Percentiles rank a stretch among this genome's conserved stretches.
These are phyloP conservation scores for Claviceps quebecensis DNA, from an alignment of 2,329 filamentous ascomycete genomes.

Conservation along the genomic window DNA sequence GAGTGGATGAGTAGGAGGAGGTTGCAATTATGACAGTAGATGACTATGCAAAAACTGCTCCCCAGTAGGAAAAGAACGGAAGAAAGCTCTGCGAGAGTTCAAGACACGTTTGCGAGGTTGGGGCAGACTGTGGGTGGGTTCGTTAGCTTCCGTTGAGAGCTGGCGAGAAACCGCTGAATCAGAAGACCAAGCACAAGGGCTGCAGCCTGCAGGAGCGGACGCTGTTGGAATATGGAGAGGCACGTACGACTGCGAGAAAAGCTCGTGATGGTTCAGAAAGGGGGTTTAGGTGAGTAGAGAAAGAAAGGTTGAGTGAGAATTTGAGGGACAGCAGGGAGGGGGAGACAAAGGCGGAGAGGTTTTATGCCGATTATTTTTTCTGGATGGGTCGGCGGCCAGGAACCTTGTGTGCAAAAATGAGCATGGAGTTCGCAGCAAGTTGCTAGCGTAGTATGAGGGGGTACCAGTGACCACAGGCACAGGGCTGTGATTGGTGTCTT, in stretches of 20 bases:
- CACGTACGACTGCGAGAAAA: constrained; percentile 1
- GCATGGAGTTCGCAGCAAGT: too few relatives aligned
- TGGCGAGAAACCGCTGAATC: too few relatives aligned
- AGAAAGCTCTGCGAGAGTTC: background rate
- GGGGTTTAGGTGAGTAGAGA: background rate
- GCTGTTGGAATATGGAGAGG: background rate
- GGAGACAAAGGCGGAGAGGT: constrained; percentile 6
- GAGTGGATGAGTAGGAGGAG: background rate
- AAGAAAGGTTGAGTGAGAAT: background rate
- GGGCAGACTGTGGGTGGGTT: background rate
- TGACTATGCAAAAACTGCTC: background rate
- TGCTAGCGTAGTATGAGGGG: background rate
- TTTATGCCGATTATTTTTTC: constrained; percentile 5
- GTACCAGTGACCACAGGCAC: background rate
- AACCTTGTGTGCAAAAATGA: background rate
- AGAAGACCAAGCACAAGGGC: background rate
- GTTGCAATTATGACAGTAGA: background rate
- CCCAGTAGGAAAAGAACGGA: background rate
- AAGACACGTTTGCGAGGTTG: background rate
- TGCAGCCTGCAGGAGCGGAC: background rate
- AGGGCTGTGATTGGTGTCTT: too few relatives aligned
- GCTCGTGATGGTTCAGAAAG: background rate
- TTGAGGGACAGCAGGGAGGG: constrained; percentile 1
- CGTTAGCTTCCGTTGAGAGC: background rate
- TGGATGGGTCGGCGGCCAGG: background rate